Evolutionary conservation across 2,329 filamentous ascomycete genomes (phyloP).

Genomic region (Chrysoporthe cubensis): DNA sequence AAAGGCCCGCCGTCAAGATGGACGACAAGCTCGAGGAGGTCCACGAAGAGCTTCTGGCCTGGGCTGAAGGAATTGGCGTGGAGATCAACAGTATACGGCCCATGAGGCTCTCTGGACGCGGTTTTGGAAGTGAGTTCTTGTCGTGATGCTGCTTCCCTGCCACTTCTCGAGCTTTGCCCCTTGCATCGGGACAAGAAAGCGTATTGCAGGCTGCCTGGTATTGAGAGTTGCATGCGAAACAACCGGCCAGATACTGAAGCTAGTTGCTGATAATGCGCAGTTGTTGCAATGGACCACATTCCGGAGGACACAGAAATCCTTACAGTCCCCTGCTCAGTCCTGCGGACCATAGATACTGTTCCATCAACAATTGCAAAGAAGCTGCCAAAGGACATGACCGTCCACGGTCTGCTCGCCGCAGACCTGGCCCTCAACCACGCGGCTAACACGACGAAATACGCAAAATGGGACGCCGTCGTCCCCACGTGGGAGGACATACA

Average conservation of each 20-base stretch:
- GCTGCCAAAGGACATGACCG: conserved; percentile 58
- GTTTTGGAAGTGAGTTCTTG: conserved; percentile 59
- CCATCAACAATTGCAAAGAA: conserved; percentile 54
- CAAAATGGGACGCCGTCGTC: conserved; percentile 68
- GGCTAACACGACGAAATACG: conserved; percentile 47
- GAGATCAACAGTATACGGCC: conserved; percentile 69
- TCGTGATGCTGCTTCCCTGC: neutral
- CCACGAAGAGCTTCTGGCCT: conserved; percentile 62
- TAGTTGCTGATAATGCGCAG: conserved; percentile 8
- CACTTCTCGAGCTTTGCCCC: neutral
- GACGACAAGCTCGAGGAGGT: conserved; percentile 32
- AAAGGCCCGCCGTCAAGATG: conserved; percentile 3
- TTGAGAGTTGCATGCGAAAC: neutral
- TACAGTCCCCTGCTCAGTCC: conserved; percentile 59
- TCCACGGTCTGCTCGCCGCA: conserved; percentile 75
- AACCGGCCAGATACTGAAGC: neutral
- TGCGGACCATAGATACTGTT: conserved; percentile 68
- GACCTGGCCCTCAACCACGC: conserved; percentile 61
- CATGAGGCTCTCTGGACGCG: conserved; percentile 69
- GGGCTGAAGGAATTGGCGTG: conserved; percentile 69
- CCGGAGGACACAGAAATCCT: conserved; percentile 37
- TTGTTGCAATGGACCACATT: conserved; percentile 13
- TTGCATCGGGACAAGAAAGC: neutral
- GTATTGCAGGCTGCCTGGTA: neutral
- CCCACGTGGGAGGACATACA: conserved; percentile 65